phyloP scores from a whole-genome alignment of 1,284 basidiomycete species.

The Cryptococcus hybrid region DNA sequence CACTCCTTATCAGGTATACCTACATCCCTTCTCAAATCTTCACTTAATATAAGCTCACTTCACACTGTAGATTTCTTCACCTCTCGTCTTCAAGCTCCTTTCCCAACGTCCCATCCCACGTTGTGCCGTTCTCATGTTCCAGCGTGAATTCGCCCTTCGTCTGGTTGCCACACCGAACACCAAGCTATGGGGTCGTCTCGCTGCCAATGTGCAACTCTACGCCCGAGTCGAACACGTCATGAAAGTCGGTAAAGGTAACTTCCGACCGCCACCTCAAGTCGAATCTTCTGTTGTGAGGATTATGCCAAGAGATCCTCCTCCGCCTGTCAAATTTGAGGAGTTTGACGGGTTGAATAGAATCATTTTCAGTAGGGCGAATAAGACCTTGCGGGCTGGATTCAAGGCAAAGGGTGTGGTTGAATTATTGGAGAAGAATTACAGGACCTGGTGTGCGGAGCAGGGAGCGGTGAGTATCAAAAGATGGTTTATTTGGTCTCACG shows the following conservation, averaged over 20 bases:
- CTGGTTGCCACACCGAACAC: slow-evolving; percentile 84
- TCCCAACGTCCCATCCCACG: slow-evolving; percentile 94
- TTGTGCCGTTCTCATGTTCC: slow-evolving; percentile 98
- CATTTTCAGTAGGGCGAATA: slow-evolving; percentile 86
- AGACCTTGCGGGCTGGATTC: slow-evolving; percentile 82
- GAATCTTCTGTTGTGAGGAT: slow-evolving; percentile 91
- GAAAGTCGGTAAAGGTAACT: slow-evolving; percentile 95
- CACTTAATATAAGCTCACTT: neutral
- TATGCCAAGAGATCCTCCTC: slow-evolving; percentile 90
- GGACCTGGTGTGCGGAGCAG: slow-evolving; percentile 87
- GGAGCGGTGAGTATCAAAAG: slow-evolving; percentile 58
- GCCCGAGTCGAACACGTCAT: slow-evolving; percentile 95
- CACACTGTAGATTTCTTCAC: slow-evolving; percentile 75
- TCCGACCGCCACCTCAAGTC: slow-evolving; percentile 92
- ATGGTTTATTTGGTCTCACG: neutral
- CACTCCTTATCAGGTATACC: slow-evolving; percentile 83
- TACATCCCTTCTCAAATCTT: neutral
- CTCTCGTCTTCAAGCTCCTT: slow-evolving; percentile 93
- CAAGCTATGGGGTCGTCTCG: slow-evolving; percentile 88
- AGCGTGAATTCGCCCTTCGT: slow-evolving; percentile 94
- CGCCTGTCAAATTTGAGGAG: slow-evolving; percentile 93
- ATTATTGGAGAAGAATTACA: slow-evolving; percentile 91
- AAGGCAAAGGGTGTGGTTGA: slow-evolving; percentile 90
- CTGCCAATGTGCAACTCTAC: slow-evolving; percentile 95
- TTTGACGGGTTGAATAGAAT: slow-evolving; percentile 94